Conservation (phyloP, 2,329 filamentous ascomycete genomes). For the Colletotrichum sp. region DNA sequence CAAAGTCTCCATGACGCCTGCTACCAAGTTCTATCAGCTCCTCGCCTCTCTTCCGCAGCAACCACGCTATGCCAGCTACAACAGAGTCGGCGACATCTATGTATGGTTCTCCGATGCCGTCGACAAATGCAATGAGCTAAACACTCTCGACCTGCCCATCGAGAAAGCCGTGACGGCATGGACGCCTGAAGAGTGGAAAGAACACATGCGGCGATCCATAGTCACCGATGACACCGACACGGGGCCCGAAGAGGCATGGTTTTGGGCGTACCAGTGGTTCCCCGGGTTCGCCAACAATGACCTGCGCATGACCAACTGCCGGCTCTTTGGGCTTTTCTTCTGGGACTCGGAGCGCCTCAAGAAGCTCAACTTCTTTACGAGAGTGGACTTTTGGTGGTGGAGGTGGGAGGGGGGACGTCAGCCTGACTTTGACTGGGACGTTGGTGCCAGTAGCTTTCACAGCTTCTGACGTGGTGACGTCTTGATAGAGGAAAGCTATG, state of each 20-base stretch:
- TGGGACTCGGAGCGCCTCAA: constrained; percentile 11
- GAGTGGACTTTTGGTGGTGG: constrained; percentile 11
- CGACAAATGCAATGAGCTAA: not conserved
- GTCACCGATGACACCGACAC: not conserved
- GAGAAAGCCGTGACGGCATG: not conserved
- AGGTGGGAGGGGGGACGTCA: constrained; percentile 16
- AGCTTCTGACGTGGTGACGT: not conserved
- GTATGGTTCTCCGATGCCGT: constrained; percentile 13
- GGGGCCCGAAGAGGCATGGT: constrained; percentile 17
- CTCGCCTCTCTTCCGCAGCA: constrained; percentile 3
- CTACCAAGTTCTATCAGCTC: constrained; percentile 1
- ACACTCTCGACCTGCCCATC: not conserved
- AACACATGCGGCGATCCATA: not conserved
- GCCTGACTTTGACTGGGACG: constrained; percentile 13
- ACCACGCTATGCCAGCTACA: constrained; percentile 12
- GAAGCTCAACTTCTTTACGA: constrained; percentile 14
- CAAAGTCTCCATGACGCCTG: not conserved
- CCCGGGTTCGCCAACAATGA: not conserved
- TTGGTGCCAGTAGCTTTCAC: not conserved
- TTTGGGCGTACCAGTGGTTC: constrained; percentile 13
- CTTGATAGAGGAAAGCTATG: not conserved
- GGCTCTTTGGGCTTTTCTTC: constrained; percentile 15
- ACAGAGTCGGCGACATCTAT: constrained; percentile 9
- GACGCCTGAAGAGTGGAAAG: not conserved
- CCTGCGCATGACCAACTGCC: constrained; percentile 11